Conservation (phyloP, 2,329 filamentous ascomycete species). For the Tolypocladium amazonense region DNA sequence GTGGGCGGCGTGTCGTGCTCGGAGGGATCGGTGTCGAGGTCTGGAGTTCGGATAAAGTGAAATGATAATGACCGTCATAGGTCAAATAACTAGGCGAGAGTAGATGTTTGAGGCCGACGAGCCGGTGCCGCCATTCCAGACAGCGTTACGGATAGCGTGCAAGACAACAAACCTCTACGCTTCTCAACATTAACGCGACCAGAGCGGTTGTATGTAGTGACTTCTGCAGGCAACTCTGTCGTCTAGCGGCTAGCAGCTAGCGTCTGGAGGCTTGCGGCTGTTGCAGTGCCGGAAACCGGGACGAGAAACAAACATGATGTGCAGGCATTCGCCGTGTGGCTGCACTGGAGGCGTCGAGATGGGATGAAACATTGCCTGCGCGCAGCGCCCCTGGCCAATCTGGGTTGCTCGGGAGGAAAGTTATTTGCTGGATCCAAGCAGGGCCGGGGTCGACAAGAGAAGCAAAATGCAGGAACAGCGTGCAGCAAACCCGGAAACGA, state of each 20-base stretch:
- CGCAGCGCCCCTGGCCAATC: no score
- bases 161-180: background rate
- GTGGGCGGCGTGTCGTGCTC: constrained; percentile 21
- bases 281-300: background rate
- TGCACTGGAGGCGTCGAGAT: no score
- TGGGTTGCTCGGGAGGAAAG: no score
- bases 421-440: no score
- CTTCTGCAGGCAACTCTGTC: background rate
- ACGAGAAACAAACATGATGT: no score
- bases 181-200: background rate
- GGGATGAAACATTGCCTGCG: no score
- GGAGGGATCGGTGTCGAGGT: constrained; percentile 37
- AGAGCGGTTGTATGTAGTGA: background rate
- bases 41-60: constrained; percentile 17
- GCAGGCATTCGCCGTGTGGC: no score
- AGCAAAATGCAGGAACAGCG: background rate
- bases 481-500: background rate
- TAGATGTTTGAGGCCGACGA: background rate
- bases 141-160: background rate
- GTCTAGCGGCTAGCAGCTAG: no score
- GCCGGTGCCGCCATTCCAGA: background rate
- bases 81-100: background rate
- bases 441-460: background rate
- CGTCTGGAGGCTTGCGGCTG: background rate
- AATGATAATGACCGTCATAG: background rate